phyloP scores from a whole-genome alignment of 305 asterid species.

The Stenogyne calaminthoides region DNA sequence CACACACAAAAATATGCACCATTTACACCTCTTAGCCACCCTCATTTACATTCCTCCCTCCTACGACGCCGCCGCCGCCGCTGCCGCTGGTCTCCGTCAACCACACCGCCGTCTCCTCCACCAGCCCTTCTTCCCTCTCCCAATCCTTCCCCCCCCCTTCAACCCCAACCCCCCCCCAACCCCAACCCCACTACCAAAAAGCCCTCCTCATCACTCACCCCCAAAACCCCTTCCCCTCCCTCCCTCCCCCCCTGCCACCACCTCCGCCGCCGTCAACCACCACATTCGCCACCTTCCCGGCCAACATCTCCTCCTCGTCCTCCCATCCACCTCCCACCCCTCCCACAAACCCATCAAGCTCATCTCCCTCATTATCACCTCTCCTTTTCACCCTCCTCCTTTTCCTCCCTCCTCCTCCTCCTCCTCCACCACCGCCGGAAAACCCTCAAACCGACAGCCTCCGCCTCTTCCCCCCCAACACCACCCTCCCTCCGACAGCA shows the following conservation, averaged over 20 bases:
- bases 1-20: conserved; percentile 26
- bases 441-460: conserved; percentile 41
- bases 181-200: conserved; percentile 39
- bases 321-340: conserved; percentile 44
- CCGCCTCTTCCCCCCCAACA: conserved; percentile 47
- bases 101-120: conserved; percentile 62
- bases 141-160: conserved; percentile 38
- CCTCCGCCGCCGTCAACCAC: conserved; percentile 30
- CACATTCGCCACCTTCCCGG: conserved; percentile 42
- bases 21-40: conserved; percentile 18
- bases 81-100: conserved; percentile 16
- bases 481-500: conserved; percentile 42
- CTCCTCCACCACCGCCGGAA: conserved; percentile 32
- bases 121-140: conserved; percentile 46
- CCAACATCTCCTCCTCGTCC: conserved; percentile 54
- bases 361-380: conserved; percentile 41
- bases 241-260: conserved; percentile 35
- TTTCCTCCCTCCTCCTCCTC: conserved; percentile 38
- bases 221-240: conserved; percentile 42
- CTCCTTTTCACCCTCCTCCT: conserved; percentile 33
- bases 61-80: conserved; percentile 19
- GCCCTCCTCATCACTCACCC: conserved; percentile 43
- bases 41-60: conserved; percentile 29
- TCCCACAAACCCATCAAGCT: conserved; percentile 43
- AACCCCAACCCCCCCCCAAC: conserved; percentile 31